These are phyloP conservation scores for Colletotrichum horii DNA, from an alignment of 2,329 filamentous ascomycete species.

Conservation along the genomic window DNA sequence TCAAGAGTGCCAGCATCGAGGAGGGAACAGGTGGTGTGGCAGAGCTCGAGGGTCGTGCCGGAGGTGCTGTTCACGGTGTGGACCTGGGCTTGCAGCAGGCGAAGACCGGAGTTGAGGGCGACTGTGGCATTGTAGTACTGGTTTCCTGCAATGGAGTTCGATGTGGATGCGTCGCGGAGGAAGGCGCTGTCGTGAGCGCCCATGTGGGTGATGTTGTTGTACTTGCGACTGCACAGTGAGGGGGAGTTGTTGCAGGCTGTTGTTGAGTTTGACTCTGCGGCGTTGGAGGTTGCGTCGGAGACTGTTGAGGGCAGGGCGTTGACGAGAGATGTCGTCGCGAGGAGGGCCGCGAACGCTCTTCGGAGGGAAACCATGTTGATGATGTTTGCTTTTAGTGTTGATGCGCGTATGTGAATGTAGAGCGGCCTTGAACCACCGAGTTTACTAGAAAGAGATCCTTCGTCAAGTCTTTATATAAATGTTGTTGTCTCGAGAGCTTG, in stretches of 20 bases:
- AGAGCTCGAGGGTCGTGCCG: constrained; percentile 60
- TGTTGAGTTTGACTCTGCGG: constrained; percentile 29
- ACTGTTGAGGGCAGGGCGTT: constrained; percentile 14
- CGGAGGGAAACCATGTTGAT: constrained; percentile 31
- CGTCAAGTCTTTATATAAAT: not conserved
- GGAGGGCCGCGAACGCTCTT: constrained; percentile 27
- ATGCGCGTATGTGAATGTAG: not conserved
- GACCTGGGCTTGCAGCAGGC: constrained; percentile 74
- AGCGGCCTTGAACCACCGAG: not conserved
- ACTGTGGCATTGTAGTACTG: constrained; percentile 76
- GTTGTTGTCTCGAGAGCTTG: not conserved
- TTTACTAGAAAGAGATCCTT: not conserved
- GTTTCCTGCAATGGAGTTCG: constrained; percentile 70
- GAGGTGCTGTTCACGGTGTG: constrained; percentile 60
- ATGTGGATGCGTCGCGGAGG: constrained; percentile 66
- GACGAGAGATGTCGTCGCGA: constrained; percentile 25
- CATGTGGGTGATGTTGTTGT: constrained; percentile 79
- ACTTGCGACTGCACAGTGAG: constrained; percentile 70
- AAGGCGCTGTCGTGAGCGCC: constrained; percentile 80
- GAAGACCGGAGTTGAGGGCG: constrained; percentile 73
- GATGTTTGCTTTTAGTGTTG: not conserved
- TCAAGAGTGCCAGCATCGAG: constrained; percentile 72
- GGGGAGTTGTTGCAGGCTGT: constrained; percentile 83
- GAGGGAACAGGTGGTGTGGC: constrained; percentile 71
- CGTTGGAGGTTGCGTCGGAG: constrained; percentile 7